Evolutionary conservation across 2,329 filamentous ascomycete genomes (phyloP).

Genomic region (Sarocladium oryzae): DNA sequence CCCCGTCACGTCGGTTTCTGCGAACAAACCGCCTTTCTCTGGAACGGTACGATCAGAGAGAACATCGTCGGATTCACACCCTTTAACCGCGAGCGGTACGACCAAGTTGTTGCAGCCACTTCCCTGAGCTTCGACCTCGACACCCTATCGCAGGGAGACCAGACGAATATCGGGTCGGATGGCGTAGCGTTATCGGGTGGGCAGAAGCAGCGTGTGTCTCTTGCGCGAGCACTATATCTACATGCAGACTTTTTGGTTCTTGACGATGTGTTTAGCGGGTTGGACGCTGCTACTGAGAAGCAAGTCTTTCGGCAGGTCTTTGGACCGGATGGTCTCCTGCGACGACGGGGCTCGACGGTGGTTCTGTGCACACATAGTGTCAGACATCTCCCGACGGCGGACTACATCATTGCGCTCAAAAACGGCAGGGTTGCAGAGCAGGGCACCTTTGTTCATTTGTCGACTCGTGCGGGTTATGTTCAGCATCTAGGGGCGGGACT

Average conservation of each 20-base stretch:
- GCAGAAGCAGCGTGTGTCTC: constrained; percentile 28
- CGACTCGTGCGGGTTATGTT: too few relatives aligned
- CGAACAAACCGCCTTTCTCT: constrained; percentile 25
- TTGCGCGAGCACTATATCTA: constrained; percentile 40
- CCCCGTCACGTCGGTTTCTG: constrained; percentile 28
- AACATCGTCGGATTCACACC: constrained; percentile 29
- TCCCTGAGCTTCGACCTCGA: constrained; percentile 25
- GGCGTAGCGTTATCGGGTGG: constrained; percentile 36
- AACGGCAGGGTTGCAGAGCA: too few relatives aligned
- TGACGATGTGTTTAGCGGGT: constrained; percentile 38
- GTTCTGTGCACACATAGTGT: too few relatives aligned
- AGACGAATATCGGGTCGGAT: constrained; percentile 31
- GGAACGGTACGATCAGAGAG: constrained; percentile 27
- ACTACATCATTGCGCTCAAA: too few relatives aligned
- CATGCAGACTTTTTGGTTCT: constrained; percentile 31
- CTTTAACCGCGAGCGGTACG: constrained; percentile 26
- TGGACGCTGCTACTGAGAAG: constrained; percentile 37
- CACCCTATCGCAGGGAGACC: constrained; percentile 26
- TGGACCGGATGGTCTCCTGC: constrained; percentile 32
- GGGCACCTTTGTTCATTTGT: too few relatives aligned
- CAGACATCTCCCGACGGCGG: too few relatives aligned
- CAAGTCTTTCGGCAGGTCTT: constrained; percentile 37
- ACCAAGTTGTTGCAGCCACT: constrained; percentile 26
- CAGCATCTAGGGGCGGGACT: too few relatives aligned
- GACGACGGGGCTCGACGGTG: constrained; percentile 12